Percentiles rank a stretch among this genome's conserved stretches.
These are phyloP conservation scores for Talaromyces sp. DNA, from an alignment of 2,329 filamentous ascomycete genomes.

Conservation along the genomic window DNA sequence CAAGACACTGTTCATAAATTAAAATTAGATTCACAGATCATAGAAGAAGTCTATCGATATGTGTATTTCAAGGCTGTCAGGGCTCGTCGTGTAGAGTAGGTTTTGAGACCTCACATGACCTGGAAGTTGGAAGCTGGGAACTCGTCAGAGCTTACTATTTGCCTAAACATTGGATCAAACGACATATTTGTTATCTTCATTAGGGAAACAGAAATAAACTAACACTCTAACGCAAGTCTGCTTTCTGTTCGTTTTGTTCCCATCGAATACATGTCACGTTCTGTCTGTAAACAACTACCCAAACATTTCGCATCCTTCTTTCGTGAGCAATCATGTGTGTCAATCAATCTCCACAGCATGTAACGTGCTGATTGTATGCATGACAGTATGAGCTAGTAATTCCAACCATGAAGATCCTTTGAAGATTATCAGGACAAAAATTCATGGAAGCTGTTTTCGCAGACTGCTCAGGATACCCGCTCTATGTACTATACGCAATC, in stretches of 20 bases:
- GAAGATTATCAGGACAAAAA: neutral
- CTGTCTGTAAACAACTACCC: neutral
- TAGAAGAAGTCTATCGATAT: neutral
- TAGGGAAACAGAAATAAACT: no score
- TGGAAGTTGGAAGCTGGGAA: neutral
- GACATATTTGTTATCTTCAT: neutral
- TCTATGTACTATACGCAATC: neutral
- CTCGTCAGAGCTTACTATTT: neutral
- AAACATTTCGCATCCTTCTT: neutral
- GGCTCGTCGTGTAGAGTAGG: neutral
- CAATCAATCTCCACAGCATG: neutral
- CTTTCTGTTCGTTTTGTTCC: neutral
- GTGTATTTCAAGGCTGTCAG: neutral
- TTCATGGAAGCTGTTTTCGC: neutral
- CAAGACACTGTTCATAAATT: neutral
- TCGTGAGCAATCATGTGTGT: neutral
- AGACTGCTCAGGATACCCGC: neutral
- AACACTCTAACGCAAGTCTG: neutral
- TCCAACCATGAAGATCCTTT: neutral
- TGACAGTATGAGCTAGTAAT: neutral
- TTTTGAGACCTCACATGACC: neutral
- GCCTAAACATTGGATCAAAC: neutral
- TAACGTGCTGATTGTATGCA: neutral
- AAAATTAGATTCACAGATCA: neutral
- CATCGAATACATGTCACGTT: neutral